phyloP scores from a whole-genome alignment of 495 filamentous ascomycete species.

The Usnea hakonensis region DNA sequence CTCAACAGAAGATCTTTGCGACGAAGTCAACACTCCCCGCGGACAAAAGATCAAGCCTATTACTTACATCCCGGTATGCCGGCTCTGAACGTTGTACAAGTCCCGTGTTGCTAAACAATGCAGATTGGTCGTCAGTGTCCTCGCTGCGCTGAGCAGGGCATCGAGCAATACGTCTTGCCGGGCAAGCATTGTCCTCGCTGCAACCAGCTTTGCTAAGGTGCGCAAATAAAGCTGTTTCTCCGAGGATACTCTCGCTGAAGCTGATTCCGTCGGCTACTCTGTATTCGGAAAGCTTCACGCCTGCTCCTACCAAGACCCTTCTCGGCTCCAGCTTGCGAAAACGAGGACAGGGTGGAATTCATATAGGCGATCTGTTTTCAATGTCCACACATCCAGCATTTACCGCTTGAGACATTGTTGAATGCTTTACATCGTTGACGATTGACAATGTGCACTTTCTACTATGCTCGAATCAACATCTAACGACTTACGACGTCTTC shows the following conservation, averaged over 20 bases:
- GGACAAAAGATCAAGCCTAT: not conserved
- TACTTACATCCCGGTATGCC: not conserved
- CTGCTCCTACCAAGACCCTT: not conserved
- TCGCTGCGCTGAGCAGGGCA: slow-evolving; percentile 11
- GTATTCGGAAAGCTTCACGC: not conserved
- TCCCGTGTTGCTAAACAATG: not conserved
- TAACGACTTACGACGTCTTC: not conserved
- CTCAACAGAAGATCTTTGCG: not conserved
- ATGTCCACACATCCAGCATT: too few relatives aligned
- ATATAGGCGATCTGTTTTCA: not conserved
- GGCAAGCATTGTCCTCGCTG: slow-evolving; percentile 16
- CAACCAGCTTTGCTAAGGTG: slow-evolving; percentile 11
- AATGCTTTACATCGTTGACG: not conserved
- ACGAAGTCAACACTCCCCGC: not conserved
- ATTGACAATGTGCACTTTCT: not conserved
- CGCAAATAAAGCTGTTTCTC: not conserved
- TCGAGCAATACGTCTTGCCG: slow-evolving; percentile 14
- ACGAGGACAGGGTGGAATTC: not conserved
- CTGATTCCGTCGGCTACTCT: not conserved
- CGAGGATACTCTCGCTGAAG: not conserved
- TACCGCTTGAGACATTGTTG: not conserved
- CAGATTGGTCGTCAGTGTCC: not conserved
- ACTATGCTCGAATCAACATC: not conserved
- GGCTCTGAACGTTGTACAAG: too few relatives aligned
- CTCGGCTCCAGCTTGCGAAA: not conserved